Evolutionary conservation across 345 rosid genomes (phyloP).

Genomic region (Geranium brycei): DNA sequence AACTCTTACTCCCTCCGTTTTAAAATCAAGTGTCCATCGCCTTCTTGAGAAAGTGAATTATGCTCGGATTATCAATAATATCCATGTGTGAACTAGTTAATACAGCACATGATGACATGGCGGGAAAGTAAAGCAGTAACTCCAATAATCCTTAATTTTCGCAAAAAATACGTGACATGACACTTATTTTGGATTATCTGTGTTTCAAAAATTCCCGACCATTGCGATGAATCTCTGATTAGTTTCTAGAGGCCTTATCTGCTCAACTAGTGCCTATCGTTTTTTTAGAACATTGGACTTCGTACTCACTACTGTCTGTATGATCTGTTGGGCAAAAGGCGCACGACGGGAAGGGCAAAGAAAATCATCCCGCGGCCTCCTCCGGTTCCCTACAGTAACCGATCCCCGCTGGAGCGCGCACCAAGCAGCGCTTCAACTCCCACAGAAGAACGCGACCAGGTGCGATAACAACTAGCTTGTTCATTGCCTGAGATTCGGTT

Average conservation of each 20-base stretch:
- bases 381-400: constrained; percentile 13
- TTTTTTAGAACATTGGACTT: too few relatives aligned
- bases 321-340: constrained; percentile 21
- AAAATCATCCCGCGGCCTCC: constrained; percentile 53
- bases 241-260: too few relatives aligned
- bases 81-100: too few relatives aligned
- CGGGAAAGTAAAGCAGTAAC: background rate
- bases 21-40: background rate
- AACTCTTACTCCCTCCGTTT: background rate
- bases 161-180: too few relatives aligned
- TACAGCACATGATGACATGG: too few relatives aligned
- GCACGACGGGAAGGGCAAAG: constrained; percentile 33
- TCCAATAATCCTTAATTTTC: too few relatives aligned
- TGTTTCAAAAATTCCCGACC: too few relatives aligned
- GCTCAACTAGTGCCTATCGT: too few relatives aligned
- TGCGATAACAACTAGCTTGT: constrained; percentile 5
- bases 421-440: constrained; percentile 5
- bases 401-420: too few relatives aligned
- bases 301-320: background rate
- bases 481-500: background rate
- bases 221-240: too few relatives aligned
- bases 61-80: background rate
- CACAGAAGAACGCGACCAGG: constrained; percentile 39
- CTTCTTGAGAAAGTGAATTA: background rate
- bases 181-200: too few relatives aligned